phyloP scores from a whole-genome alignment of 768 basidiomycete genomes.

The Tricholoma saponaceum region DNA sequence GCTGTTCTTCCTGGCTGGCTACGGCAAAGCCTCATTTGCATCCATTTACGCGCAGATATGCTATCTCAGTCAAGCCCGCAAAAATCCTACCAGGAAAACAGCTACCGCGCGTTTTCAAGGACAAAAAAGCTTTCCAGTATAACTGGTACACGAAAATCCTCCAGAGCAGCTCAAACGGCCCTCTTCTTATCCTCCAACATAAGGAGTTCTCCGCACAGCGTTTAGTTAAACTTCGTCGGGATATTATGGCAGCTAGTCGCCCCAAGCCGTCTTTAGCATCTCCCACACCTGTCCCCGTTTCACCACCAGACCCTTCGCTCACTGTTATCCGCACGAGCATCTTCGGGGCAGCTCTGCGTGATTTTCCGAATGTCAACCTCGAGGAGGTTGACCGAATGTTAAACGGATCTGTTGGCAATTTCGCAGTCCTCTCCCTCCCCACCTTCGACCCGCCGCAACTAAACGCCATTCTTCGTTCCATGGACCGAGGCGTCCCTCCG shows the following conservation, averaged over 20 bases:
- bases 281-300: slow-evolving; percentile 23
- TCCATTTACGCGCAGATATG: slow-evolving; percentile 41
- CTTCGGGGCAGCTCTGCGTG: slow-evolving; percentile 73
- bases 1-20: slow-evolving; percentile 23
- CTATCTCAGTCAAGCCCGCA: slow-evolving; percentile 52
- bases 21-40: slow-evolving; percentile 18
- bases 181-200: slow-evolving; percentile 78
- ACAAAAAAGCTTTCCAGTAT: slow-evolving; percentile 80
- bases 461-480: slow-evolving; percentile 57
- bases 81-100: slow-evolving; percentile 49
- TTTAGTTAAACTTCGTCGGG: slow-evolving; percentile 63
- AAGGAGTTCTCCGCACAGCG: slow-evolving; percentile 68
- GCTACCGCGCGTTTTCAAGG: slow-evolving; percentile 64
- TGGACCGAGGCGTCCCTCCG: slow-evolving; percentile 63
- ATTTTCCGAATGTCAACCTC: slow-evolving; percentile 48
- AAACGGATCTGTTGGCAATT: slow-evolving; percentile 50
- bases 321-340: slow-evolving; percentile 74
- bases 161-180: slow-evolving; percentile 45
- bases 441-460: slow-evolving; percentile 72
- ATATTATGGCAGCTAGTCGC: slow-evolving; percentile 57
- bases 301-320: slow-evolving; percentile 43
- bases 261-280: slow-evolving; percentile 35
- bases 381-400: slow-evolving; percentile 49
- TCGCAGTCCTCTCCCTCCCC: slow-evolving; percentile 64
- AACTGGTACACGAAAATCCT: slow-evolving; percentile 76